phyloP scores from a whole-genome alignment of 2,329 filamentous ascomycete species.

The Metarhizium rileyi region DNA sequence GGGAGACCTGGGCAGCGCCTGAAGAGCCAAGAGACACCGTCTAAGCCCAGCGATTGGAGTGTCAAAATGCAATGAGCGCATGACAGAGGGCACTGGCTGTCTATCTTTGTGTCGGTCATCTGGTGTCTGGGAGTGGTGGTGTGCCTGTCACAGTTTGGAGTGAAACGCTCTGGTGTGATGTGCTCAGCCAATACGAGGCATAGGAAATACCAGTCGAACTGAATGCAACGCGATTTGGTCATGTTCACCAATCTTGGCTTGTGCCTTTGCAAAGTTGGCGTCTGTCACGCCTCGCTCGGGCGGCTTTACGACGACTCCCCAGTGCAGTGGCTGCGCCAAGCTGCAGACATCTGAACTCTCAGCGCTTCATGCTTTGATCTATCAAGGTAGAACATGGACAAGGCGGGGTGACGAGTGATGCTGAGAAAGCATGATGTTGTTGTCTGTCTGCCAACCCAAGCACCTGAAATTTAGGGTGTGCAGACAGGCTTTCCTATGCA shows the following conservation, averaged over 20 bases:
- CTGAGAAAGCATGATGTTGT: neutral
- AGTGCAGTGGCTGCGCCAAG: neutral
- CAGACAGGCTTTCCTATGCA: neutral
- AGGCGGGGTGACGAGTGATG: neutral
- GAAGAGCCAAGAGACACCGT: neutral
- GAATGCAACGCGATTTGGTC: neutral
- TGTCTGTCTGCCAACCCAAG: neutral
- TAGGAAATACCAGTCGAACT: slow-evolving; percentile 1
- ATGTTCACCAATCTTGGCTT: neutral
- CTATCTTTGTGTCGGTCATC: too few relatives aligned
- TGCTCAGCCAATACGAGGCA: slow-evolving; percentile 13
- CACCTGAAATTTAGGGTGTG: too few relatives aligned
- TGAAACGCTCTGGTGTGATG: slow-evolving; percentile 3
- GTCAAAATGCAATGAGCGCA: neutral
- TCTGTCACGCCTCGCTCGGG: neutral
- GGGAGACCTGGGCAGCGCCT: neutral
- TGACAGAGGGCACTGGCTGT: neutral
- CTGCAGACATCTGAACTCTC: neutral
- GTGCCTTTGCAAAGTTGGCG: neutral
- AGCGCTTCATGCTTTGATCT: neutral
- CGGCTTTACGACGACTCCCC: neutral
- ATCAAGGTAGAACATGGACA: neutral
- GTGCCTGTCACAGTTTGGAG: neutral
- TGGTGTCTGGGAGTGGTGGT: slow-evolving; percentile 1
- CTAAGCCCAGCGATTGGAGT: slow-evolving; percentile 10